Evolutionary conservation across 371 early-diverging fungal genomes (phyloP), one percentile per base, ranked within the genome.

Genomic region (Capillidium heterosporum): DNA sequence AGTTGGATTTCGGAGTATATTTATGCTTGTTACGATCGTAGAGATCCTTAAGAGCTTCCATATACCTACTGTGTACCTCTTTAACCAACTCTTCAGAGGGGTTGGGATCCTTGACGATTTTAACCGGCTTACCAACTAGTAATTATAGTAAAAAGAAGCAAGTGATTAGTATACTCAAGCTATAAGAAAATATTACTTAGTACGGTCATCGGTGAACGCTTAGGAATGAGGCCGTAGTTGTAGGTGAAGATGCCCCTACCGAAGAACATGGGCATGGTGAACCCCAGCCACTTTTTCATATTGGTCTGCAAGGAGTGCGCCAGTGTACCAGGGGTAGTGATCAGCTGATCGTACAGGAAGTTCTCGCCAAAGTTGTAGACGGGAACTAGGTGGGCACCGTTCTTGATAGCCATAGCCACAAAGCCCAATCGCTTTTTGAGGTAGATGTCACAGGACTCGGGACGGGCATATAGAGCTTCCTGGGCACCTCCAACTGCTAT

Each of bases 311-410:
- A 10, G 31, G 35, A 49, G 44, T 48, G 58, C 26, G 48, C 17
- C 24, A 43, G 21, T 10, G 59, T 21, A 27, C 54, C 57, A 32
- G 39, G 24, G n/a, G 57, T 42, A 31, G 54, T 41, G 40, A 41
- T 35, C 31, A 51, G 32, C 31, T 55, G 79, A 47, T 75, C 74
- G 58, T 78, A 88, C 13, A 88, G 59, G 32, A 88, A 85, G 64
- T 87, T 89, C 64, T 90, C 89, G 35, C 89, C 89, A 72, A 90
- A 87, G 0, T 77, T 73, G 59, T 82, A 77, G 0, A 79, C 71
- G 2, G 90, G 90, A 0, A 85, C 84, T 31, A 89, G 60, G 11
- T 72, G 69, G 10, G 84, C 81, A 1, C 81, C 81, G 27, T 78
- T 78, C 56, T 72, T 69, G 32, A 89, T 77, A 5, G 90, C 90